A percentile compares a stretch with the other conserved stretches of the same genome.
Evolutionary conservation across 768 basidiomycete genomes (phyloP).

Genomic region (Clavaria fumosa): DNA sequence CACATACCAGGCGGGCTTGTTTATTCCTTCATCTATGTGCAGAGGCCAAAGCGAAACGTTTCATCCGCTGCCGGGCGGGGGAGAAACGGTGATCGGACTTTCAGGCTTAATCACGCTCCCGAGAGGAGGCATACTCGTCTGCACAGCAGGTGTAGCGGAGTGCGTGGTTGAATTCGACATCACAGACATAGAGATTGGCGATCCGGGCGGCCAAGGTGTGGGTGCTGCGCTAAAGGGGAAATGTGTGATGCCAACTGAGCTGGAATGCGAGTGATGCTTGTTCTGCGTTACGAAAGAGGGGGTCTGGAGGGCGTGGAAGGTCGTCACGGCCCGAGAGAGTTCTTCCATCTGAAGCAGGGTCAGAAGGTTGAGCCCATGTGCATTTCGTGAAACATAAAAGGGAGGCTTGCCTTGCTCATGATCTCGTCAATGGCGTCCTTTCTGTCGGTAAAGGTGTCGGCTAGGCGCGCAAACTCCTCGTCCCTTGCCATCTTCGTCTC

Average conservation of each 20-base stretch:
- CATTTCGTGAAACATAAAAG: slow-evolving; percentile 1
- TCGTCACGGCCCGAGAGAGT: slow-evolving; percentile 32
- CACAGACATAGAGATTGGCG: too few species aligned
- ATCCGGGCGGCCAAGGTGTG: too few species aligned
- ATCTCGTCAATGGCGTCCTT: slow-evolving; percentile 55
- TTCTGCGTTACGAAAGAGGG: slow-evolving; percentile 26
- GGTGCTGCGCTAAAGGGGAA: too few species aligned
- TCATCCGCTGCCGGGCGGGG: too few species aligned
- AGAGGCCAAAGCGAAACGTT: too few species aligned
- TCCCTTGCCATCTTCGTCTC: slow-evolving; percentile 41
- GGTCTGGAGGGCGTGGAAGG: slow-evolving; percentile 34
- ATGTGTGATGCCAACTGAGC: slow-evolving; percentile 11
- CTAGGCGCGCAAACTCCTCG: slow-evolving; percentile 51
- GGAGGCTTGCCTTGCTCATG: slow-evolving; percentile 47
- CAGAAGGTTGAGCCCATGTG: slow-evolving; percentile 3
- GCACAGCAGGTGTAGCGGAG: too few species aligned
- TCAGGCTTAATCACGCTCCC: too few species aligned
- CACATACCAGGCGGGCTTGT: too few species aligned
- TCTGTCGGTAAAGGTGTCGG: slow-evolving; percentile 52
- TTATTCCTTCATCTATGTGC: too few species aligned
- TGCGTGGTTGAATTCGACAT: too few species aligned
- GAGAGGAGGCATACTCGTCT: too few species aligned
- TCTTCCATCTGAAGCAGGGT: slow-evolving; percentile 47
- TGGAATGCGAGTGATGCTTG: slow-evolving; percentile 16
- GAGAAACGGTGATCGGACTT: too few species aligned